Evolutionary conservation across 192 early-diverging fungal genomes (phyloP), one percentile per base, ranked within the genome.

Genomic region (Dissophora globulifera): DNA sequence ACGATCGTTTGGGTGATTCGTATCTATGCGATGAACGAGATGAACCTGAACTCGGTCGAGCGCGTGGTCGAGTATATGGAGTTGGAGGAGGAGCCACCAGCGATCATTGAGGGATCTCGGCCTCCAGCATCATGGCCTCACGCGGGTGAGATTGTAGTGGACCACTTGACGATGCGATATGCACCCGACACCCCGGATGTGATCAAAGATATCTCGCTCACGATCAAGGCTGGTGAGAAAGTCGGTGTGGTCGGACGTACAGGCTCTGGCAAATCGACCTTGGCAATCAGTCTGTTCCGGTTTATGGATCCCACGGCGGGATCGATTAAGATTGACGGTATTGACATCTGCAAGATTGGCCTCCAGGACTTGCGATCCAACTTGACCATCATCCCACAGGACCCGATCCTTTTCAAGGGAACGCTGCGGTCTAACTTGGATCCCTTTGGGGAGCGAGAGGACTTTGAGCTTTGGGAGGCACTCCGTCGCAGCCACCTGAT

Each of bases 41-140:
- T 95, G 86, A 87, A 84, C 69, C 84, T 96, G 84, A 95, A 94
- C 67, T 82, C 91, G 3, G 89, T 96, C 32, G 96, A 98, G 80
- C 90, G 96, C 26, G 79, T 96, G 30, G 69, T 85, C 33, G 95
- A 97, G 81, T 98, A 97, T 64, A 50, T 92, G 60, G 64, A 81
- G 0, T 72, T 97, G 25, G 94, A 94, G 26, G 89, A 95, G 62
- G 95, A 98, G 58, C 83, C 89, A 0, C 62, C 88, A 5, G 75
- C 83, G 38, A 69, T 89, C 27, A 74, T 88, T 50, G 78, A 81
- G 4, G 79, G 75, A 4, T 66, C 79, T 20, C 51, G 79, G 17
- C 74, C 69, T 20, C 84, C 83, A 12, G 70, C 85, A 0, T 40
- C 57, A 12, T 91, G 88, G 94, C 94, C 95, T 4, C 40, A 50